These are phyloP conservation scores for Canariomyces notabilis DNA, from an alignment of 2,329 filamentous ascomycete genomes.

Conservation along the genomic window DNA sequence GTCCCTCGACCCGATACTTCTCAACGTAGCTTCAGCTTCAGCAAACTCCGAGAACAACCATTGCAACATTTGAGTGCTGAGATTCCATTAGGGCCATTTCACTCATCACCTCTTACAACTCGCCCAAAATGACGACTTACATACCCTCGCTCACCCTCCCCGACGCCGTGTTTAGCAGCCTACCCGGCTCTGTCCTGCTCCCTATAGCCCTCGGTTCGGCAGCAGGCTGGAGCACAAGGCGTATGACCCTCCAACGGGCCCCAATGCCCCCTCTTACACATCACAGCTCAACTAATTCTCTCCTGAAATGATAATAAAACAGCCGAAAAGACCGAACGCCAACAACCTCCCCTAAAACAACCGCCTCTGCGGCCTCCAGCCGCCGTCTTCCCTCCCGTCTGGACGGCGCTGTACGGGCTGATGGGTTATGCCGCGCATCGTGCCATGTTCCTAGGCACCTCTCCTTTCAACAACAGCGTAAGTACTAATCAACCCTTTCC, in stretches of 20 bases:
- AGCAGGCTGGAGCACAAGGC: constrained; percentile 64
- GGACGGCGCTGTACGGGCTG: constrained; percentile 62
- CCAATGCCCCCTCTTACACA: constrained; percentile 2
- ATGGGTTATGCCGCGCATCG: constrained; percentile 91
- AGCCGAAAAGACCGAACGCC: constrained; percentile 52
- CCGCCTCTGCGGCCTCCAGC: constrained; percentile 58
- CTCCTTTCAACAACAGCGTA: constrained; percentile 47
- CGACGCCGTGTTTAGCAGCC: constrained; percentile 62
- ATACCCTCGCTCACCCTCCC: constrained; percentile 75
- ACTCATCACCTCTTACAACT: no score
- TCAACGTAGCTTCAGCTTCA: not conserved
- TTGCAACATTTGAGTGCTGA: not conserved
- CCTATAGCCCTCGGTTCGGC: constrained; percentile 68
- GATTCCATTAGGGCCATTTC: no score
- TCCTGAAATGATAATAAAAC: constrained; percentile 11
- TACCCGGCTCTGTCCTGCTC: constrained; percentile 68
- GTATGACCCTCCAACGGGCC: constrained; percentile 43
- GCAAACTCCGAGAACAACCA: not conserved
- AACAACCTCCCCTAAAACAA: constrained; percentile 58
- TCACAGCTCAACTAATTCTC: constrained; percentile 2
- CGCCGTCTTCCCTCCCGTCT: constrained; percentile 58
- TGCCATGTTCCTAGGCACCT: constrained; percentile 60
- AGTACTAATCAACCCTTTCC: not conserved
- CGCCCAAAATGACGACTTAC: constrained; percentile 69
- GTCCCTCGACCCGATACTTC: not conserved